phyloP scores from a whole-genome alignment of 2,329 filamentous ascomycete species.

The Talaromyces sp. region DNA sequence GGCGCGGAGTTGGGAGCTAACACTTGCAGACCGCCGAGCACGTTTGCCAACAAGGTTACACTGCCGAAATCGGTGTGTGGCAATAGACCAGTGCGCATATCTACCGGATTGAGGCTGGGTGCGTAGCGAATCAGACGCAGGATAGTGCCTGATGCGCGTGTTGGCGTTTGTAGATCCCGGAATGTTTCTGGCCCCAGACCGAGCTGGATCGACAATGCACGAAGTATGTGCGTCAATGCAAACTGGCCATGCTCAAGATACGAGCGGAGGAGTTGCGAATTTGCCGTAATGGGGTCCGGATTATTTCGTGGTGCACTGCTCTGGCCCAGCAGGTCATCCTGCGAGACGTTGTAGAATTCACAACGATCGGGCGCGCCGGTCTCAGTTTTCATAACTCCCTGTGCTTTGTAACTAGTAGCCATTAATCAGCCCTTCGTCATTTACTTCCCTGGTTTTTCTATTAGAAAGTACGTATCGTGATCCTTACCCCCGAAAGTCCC shows the following conservation, averaged over 20 bases:
- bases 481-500: constrained; percentile 5
- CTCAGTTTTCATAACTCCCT: constrained; percentile 15
- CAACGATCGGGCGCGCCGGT: constrained; percentile 20
- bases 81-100: constrained; percentile 20
- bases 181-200: constrained; percentile 20
- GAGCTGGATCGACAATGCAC: constrained; percentile 18
- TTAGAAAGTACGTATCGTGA: constrained; percentile 7
- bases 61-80: constrained; percentile 33
- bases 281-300: constrained; percentile 14
- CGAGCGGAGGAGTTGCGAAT: constrained; percentile 11
- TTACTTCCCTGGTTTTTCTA: constrained; percentile 6
- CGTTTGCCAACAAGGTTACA: constrained; percentile 32
- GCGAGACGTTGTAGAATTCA: constrained; percentile 24
- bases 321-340: constrained; percentile 25
- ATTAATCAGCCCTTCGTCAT: neutral
- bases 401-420: constrained; percentile 13
- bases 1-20: constrained; percentile 16
- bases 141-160: constrained; percentile 1
- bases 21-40: constrained; percentile 32
- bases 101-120: constrained; percentile 15
- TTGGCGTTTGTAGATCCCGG: constrained; percentile 1
- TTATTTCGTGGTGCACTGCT: constrained; percentile 9
- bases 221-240: constrained; percentile 18
- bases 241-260: constrained; percentile 17
- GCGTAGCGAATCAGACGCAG: constrained; percentile 10